These are phyloP conservation scores for Fusarium drepaniforme DNA, from an alignment of 2,329 filamentous ascomycete species.

Conservation along the genomic window DNA sequence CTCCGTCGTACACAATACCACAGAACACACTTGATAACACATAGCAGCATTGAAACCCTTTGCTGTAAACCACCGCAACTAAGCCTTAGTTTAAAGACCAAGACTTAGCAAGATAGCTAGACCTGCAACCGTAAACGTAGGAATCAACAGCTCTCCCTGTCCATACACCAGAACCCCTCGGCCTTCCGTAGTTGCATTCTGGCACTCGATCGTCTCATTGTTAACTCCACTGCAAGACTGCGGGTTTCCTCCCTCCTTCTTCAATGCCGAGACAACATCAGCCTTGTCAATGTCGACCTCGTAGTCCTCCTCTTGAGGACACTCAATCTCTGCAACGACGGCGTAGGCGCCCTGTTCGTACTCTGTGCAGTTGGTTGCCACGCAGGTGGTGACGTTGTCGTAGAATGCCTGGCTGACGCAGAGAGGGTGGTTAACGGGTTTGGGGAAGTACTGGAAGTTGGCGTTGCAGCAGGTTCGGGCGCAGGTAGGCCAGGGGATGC, in stretches of 20 bases:
- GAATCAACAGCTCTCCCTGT: background rate
- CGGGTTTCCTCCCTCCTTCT: background rate
- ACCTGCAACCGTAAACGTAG: background rate
- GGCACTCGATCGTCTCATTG: background rate
- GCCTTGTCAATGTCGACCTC: background rate
- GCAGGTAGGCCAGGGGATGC: background rate
- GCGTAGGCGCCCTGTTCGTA: background rate
- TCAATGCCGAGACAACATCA: background rate
- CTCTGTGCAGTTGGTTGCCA: background rate
- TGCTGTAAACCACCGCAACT: too few species aligned
- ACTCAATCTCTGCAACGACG: background rate
- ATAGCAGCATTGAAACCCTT: too few species aligned
- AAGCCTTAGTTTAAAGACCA: background rate
- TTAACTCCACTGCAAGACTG: background rate
- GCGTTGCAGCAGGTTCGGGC: background rate
- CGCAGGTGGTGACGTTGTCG: background rate
- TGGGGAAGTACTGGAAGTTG: background rate
- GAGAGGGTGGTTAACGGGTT: background rate
- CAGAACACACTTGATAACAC: too few species aligned
- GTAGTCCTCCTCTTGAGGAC: background rate
- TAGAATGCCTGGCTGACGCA: background rate
- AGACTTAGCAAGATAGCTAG: background rate
- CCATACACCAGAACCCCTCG: background rate
- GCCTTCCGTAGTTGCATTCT: background rate
- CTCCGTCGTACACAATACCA: too few species aligned